A percentile compares a stretch with the other conserved stretches of the same genome.
These are phyloP conservation scores for Trichosporon coremiiforme DNA, from an alignment of 1,284 basidiomycete species.

Conservation along the genomic window DNA sequence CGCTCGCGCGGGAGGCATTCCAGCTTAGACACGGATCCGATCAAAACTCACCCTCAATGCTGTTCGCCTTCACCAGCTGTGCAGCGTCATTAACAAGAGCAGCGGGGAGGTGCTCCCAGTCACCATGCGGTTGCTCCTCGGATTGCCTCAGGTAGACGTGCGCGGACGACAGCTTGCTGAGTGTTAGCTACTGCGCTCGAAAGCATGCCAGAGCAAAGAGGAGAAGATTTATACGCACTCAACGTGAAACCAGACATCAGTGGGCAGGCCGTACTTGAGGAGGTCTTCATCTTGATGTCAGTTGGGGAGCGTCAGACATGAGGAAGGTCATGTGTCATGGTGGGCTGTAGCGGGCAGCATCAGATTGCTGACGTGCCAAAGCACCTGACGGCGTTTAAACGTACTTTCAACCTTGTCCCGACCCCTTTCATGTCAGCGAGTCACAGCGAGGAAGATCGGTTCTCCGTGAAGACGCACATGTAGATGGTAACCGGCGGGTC, in stretches of 20 bases:
- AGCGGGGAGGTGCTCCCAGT: slow-evolving; percentile 84
- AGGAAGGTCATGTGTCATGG: not conserved
- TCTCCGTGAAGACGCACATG: slow-evolving; percentile 59
- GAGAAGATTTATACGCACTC: slow-evolving; percentile 46
- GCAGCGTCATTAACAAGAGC: slow-evolving; percentile 80
- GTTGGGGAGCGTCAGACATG: not conserved
- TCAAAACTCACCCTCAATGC: slow-evolving; percentile 77
- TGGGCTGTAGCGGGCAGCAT: not conserved
- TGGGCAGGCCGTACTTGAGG: slow-evolving; percentile 77
- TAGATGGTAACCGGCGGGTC: slow-evolving; percentile 75
- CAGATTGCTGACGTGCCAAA: not conserved
- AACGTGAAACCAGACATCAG: slow-evolving; percentile 64
- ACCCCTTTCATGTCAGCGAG: slow-evolving; percentile 61
- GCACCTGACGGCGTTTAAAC: slow-evolving; percentile 42
- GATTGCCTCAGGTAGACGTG: slow-evolving; percentile 92
- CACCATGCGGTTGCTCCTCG: slow-evolving; percentile 63
- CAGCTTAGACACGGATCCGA: too few relatives aligned
- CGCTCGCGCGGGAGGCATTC: too few relatives aligned
- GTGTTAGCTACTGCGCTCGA: not conserved
- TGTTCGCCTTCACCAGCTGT: slow-evolving; percentile 96
- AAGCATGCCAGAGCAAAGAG: not conserved
- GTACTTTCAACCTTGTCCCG: slow-evolving; percentile 94
- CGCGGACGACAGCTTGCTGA: slow-evolving; percentile 86
- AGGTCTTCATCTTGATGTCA: slow-evolving; percentile 77
- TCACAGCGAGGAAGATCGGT: too few relatives aligned